Evolutionary conservation across 768 basidiomycete species (phyloP).

Genomic region (Leccinum aurantiacum): DNA sequence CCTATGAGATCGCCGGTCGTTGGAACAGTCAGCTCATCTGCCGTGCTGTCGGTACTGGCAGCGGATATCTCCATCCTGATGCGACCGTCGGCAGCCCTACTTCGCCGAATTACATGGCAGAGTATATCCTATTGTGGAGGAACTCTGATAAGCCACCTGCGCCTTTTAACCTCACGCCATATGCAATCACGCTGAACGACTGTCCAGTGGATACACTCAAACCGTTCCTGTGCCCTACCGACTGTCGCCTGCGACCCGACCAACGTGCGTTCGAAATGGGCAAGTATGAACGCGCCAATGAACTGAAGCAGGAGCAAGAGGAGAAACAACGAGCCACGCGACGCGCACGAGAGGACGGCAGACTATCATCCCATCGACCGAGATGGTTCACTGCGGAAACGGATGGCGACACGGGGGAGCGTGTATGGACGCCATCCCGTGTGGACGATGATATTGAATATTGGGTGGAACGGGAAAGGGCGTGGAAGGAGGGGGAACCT

Average conservation of each 20-base stretch:
- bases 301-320: conserved; percentile 76
- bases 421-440: conserved; percentile 77
- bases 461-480: conserved; percentile 76
- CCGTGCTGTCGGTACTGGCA: conserved; percentile 61
- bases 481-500: conserved; percentile 43
- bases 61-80: conserved; percentile 70
- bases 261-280: conserved; percentile 94
- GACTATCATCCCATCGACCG: conserved; percentile 67
- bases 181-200: conserved; percentile 89
- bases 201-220: conserved; percentile 69
- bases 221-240: conserved; percentile 81
- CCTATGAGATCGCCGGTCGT: conserved; percentile 84
- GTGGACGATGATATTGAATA: conserved; percentile 63
- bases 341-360: conserved; percentile 72
- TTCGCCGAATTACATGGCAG: conserved; percentile 49
- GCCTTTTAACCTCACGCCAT: conserved; percentile 95
- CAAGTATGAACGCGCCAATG: conserved; percentile 79
- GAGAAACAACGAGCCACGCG: conserved; percentile 75
- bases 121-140: conserved; percentile 88
- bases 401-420: conserved; percentile 86
- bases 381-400: conserved; percentile 85
- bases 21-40: conserved; percentile 97
- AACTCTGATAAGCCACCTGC: conserved; percentile 82
- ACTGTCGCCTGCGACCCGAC: conserved; percentile 90
- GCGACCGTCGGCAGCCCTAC: conserved; percentile 49